Evolutionary conservation across 805 yeast genomes (phyloP), one percentile per base, ranked within the genome.

Genomic region (Wickerhamomyces canadensis): DNA sequence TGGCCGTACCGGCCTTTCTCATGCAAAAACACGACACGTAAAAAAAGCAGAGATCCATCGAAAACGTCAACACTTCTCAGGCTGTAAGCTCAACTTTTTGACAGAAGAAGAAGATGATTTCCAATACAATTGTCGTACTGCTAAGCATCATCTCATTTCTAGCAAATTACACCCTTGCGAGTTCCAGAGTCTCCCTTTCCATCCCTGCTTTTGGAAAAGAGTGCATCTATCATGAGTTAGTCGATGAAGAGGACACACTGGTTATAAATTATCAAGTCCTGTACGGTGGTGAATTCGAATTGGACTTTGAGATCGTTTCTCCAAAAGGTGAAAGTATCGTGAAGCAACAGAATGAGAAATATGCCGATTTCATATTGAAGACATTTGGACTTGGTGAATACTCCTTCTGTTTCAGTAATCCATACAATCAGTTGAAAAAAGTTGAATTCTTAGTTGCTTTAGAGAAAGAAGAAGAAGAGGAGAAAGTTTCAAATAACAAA

Each of bases 211-310:
- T 67, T 40, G 62, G 67, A 17, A 65, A 62, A 37, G 74, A 69
- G 44, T 69, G 74, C 47, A 48, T 68, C 19, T 67, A 63, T 42
- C 58, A 61, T 43, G 62, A 58, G 38, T 42, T 68, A 41, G 33
- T 39, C 15, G 41, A 52, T 28, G 66, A 64, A 7, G 65, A 61
- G 1, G 70, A 67, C 31, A 49, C 70, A 1, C 40, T 67, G n/a
- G 60, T 63, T 13, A 61, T 66, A 8, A 59, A 67, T 31, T 67
- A 67, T 38, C 72, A 67, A 52, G 59, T 79, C 37, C 70, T 78
- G 48, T 70, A 75, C 34, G 85, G 85, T 43, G 85, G 85, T 14
- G 68, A 78, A 38, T 79, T 78, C 48, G 84, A 79, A 55, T 73
- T 79, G 37, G 83, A 79, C 54, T 79, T 77, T 54, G 67, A 70